Evolutionary conservation across 192 early-diverging fungal species (phyloP), one percentile per base, ranked within the genome.

Genomic region (Coemansia aciculifera): DNA sequence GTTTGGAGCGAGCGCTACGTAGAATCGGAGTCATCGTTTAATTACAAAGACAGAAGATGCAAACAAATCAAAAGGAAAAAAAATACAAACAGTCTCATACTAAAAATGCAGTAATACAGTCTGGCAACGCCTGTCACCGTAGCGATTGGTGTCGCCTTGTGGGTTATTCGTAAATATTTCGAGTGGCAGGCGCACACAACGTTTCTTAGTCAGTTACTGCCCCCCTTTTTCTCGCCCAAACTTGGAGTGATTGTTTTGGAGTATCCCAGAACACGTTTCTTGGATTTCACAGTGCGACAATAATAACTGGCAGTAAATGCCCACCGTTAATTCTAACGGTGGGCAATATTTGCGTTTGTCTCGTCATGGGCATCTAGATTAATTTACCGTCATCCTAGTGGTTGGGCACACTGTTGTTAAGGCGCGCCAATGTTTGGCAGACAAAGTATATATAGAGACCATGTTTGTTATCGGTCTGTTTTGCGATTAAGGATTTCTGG

Each of bases 11-110:
- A 24, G 69, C 49, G 24, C 62, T 64, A 7, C 69, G 61, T 24
- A 48, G 61, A 31, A 46, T n/a, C 13, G 62, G 61, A 32, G 69
- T 62, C 69, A 71, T 71, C 13, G 31, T 34, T 42, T 51, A 64
- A 64, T 48, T 32, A 64, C 37, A 31, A 31, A 5, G 21, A 34
- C 27, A 56, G 19, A 38, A 4, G 44, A 13, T 13, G 24, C 13
- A 31, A 64, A 37, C 51, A 59, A 69, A 46, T 42, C n/a, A 15
- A 38, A 49, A 64, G 36, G 36, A 17, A 10, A 56, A 56, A 6
- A 62, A 54, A 48, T 64, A 49, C 29, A 40, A 62, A 44, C 38
- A 38, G 23, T 44, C 24, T 61, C 32, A 49, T 60, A 36, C 19
- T 2, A 34, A 24, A 11, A 54, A 15, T 54, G 51, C 51, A 54